Percentiles rank a stretch among this genome's conserved stretches.
Evolutionary conservation across 2,329 filamentous ascomycete genomes (phyloP).

Genomic region (Alternaria dauci): DNA sequence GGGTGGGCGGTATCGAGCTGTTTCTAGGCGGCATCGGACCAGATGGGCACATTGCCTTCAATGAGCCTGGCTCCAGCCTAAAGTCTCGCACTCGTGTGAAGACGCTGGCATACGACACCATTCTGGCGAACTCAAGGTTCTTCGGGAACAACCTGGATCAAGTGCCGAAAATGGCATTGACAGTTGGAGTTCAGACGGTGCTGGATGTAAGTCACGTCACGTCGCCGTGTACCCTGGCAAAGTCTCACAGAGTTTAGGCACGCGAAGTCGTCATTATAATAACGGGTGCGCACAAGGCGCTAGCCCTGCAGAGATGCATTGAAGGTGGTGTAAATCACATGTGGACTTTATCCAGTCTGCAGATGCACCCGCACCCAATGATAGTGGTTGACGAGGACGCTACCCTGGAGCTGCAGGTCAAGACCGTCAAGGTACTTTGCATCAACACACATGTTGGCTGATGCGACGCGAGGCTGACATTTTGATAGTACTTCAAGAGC

Average conservation of each 20-base stretch:
- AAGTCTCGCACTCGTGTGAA: slow-evolving; percentile 82
- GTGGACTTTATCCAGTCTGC: slow-evolving; percentile 85
- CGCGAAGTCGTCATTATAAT: slow-evolving; percentile 85
- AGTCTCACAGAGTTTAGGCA: slow-evolving; percentile 55
- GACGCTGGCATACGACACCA: slow-evolving; percentile 86
- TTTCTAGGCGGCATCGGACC: slow-evolving; percentile 87
- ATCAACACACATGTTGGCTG: not conserved
- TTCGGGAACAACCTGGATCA: slow-evolving; percentile 76
- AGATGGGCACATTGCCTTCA: slow-evolving; percentile 90
- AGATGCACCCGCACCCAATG: slow-evolving; percentile 82
- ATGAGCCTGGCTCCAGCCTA: slow-evolving; percentile 83
- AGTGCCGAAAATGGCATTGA: slow-evolving; percentile 83
- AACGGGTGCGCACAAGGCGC: slow-evolving; percentile 80
- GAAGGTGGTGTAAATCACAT: slow-evolving; percentile 87
- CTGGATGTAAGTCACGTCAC: slow-evolving; percentile 63
- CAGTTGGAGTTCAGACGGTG: slow-evolving; percentile 84
- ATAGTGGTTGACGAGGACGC: slow-evolving; percentile 83
- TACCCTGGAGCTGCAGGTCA: slow-evolving; percentile 58
- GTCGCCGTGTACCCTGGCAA: slow-evolving; percentile 15
- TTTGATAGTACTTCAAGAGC: slow-evolving; percentile 57
- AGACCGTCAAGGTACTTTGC: slow-evolving; percentile 51
- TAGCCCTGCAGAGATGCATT: slow-evolving; percentile 80
- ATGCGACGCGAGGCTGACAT: slow-evolving; percentile 16
- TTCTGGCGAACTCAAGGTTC: slow-evolving; percentile 84
- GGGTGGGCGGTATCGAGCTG: slow-evolving; percentile 80